Base-by-base conservation (phyloP, 345 rosid genomes). In the Turnera subulata region DNA sequence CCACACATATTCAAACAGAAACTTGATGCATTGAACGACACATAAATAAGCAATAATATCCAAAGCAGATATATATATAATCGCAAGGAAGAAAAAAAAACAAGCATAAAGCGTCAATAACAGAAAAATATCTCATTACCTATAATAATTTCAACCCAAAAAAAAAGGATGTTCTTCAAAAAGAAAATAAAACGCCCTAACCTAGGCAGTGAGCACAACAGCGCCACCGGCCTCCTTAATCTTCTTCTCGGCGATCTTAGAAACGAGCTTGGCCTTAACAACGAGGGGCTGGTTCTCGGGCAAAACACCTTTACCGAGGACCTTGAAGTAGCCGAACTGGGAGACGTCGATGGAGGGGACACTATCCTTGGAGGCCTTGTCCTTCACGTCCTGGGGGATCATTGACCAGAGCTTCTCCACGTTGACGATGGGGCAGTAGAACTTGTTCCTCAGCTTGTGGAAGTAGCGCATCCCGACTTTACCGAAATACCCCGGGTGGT, bases 391-490 rank as follows among this genome's bases (percentile, higher is more conserved):
- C 46, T 43, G 65, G 6, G 71, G 71, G 13, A 71, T 25, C 70
- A 71, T 15, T 1, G 69, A 70, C 74, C 74, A 70, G n/a, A 70
- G 59, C 74, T 70, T 63, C 19, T 70, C 68, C 50, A 70, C 21
- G 55, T 70, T 70, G 43, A 67, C 71, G 26, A 67, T 67, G 7
- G 65, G 71, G 32, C 66, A 67, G 48, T 67, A 54, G 52, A 60
- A 60, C 52, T 60, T 60, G 60, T 67, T 59, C 42, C 61, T 65
- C 5, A 67, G 65, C 61, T 54, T 67, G 50, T 67, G 71, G 61
- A 67, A 67, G 37, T 60, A 67, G 2, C 71, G 65, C 71, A 67
- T 67, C 26, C 65, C 71, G 1, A 69, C 68, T 46, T 69, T 69
- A 0, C 73, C 73, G 20, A 69, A 69, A 21, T 63, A 69, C 5